Conservation (phyloP, 1,284 basidiomycete genomes). For the Xerocomus nothofagi region DNA sequence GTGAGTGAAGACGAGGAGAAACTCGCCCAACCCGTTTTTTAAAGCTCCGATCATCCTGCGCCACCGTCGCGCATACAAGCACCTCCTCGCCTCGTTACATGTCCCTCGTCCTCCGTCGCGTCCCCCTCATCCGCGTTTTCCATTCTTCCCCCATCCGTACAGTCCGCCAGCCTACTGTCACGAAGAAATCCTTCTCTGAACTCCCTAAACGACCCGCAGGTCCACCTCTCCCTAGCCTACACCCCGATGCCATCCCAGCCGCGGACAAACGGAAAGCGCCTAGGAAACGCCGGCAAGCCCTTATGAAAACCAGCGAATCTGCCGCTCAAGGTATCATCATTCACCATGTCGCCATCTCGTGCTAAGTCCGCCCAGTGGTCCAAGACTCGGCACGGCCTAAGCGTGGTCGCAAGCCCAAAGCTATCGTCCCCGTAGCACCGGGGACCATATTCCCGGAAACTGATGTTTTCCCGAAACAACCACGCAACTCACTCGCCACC, state of each 20-base stretch:
- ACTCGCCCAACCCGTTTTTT: conserved; percentile 36
- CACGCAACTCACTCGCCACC: conserved; percentile 59
- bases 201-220: conserved; percentile 46
- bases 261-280: background rate
- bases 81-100: conserved; percentile 16
- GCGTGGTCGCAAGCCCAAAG: conserved; percentile 25
- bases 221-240: background rate
- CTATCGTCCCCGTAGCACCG: background rate
- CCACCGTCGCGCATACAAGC: conserved; percentile 35
- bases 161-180: conserved; percentile 31
- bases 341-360: background rate
- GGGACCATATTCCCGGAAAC: conserved; percentile 1
- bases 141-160: conserved; percentile 10
- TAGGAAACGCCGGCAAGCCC: conserved; percentile 2
- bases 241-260: background rate
- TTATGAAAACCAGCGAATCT: background rate
- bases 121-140: conserved; percentile 12
- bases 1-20: conserved; percentile 28
- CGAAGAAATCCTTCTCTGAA: conserved; percentile 55
- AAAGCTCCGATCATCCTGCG: conserved; percentile 41
- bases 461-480: conserved; percentile 23
- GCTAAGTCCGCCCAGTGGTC: conserved; percentile 1
- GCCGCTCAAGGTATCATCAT: conserved; percentile 10
- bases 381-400: conserved; percentile 8
- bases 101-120: conserved; percentile 21